phyloP scores from a whole-genome alignment of 2,329 filamentous ascomycete species.

The Parafenestella ontariensis region DNA sequence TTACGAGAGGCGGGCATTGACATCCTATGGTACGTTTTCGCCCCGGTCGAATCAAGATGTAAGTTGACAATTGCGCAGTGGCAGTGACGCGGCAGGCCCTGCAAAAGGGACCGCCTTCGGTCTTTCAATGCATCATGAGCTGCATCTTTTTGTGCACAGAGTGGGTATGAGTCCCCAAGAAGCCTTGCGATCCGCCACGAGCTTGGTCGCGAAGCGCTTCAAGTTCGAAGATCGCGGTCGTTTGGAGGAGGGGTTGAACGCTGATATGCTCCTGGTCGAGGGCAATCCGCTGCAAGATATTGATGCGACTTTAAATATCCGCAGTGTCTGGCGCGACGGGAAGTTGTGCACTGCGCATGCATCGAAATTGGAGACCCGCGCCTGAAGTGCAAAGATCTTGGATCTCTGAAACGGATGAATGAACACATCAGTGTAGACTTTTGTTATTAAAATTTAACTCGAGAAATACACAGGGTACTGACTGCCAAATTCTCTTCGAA shows the following conservation, averaged over 20 bases:
- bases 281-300: slow-evolving; percentile 54
- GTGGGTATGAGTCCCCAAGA: slow-evolving; percentile 53
- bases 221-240: slow-evolving; percentile 51
- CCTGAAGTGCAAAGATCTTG: too few relatives aligned
- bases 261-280: slow-evolving; percentile 54
- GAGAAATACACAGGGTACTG: too few relatives aligned
- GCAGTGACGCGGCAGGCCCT: slow-evolving; percentile 53
- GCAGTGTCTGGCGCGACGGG: slow-evolving; percentile 55
- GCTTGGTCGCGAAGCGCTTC: slow-evolving; percentile 50
- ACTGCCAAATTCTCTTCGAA: too few relatives aligned
- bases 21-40: slow-evolving; percentile 47
- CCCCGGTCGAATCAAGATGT: neutral
- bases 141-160: slow-evolving; percentile 51
- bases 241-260: slow-evolving; percentile 50
- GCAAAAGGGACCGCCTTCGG: slow-evolving; percentile 55
- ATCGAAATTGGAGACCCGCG: slow-evolving; percentile 19
- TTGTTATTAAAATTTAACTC: too few relatives aligned
- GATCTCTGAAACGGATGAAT: too few relatives aligned
- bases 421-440: too few relatives aligned
- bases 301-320: slow-evolving; percentile 50
- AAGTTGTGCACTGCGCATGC: slow-evolving; percentile 35
- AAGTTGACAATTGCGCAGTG: slow-evolving; percentile 35
- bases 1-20: slow-evolving; percentile 51
- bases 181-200: slow-evolving; percentile 52
- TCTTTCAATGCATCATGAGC: slow-evolving; percentile 52